These are phyloP conservation scores for Albophoma yamanashiensis DNA, from an alignment of 2,329 filamentous ascomycete genomes.

Conservation along the genomic window DNA sequence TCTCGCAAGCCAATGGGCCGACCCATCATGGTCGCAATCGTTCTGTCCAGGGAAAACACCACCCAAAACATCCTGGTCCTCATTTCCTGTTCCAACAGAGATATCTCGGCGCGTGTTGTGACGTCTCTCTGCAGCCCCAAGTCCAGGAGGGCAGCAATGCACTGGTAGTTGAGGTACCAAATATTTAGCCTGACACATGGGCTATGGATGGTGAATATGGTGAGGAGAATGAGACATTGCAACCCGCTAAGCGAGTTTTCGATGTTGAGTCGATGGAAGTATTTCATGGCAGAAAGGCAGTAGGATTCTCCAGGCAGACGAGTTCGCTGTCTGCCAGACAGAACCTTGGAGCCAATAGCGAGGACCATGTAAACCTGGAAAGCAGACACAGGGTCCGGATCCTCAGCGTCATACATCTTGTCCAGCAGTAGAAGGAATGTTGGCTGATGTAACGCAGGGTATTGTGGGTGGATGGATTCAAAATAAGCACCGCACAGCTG, in stretches of 20 bases:
- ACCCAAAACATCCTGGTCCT: slow-evolving; percentile 46
- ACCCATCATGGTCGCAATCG: slow-evolving; percentile 44
- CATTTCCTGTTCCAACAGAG: slow-evolving; percentile 39
- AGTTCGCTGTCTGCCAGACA: slow-evolving; percentile 22
- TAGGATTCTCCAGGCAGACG: slow-evolving; percentile 37
- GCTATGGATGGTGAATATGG: slow-evolving; percentile 40
- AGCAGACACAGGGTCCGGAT: slow-evolving; percentile 16
- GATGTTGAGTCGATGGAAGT: slow-evolving; percentile 33
- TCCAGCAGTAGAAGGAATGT: slow-evolving; percentile 28
- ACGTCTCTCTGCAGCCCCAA: slow-evolving; percentile 40
- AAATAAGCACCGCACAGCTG: slow-evolving; percentile 36
- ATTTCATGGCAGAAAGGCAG: slow-evolving; percentile 33
- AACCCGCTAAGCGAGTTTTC: slow-evolving; percentile 37
- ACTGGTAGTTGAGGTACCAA: slow-evolving; percentile 47
- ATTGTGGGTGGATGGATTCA: slow-evolving; percentile 33
- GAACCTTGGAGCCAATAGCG: slow-evolving; percentile 21
- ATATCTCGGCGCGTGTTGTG: slow-evolving; percentile 28
- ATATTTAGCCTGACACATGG: slow-evolving; percentile 36
- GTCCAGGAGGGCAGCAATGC: slow-evolving; percentile 38
- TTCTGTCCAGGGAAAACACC: slow-evolving; percentile 38
- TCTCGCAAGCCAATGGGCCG: slow-evolving; percentile 43
- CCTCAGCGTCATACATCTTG: slow-evolving; percentile 20
- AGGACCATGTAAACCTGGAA: slow-evolving; percentile 45
- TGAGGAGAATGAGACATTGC: slow-evolving; percentile 34
- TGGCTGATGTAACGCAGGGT: slow-evolving; percentile 36